These are phyloP conservation scores for Penicillium corylophilum DNA, from an alignment of 2,329 filamentous ascomycete genomes.

Conservation along the genomic window DNA sequence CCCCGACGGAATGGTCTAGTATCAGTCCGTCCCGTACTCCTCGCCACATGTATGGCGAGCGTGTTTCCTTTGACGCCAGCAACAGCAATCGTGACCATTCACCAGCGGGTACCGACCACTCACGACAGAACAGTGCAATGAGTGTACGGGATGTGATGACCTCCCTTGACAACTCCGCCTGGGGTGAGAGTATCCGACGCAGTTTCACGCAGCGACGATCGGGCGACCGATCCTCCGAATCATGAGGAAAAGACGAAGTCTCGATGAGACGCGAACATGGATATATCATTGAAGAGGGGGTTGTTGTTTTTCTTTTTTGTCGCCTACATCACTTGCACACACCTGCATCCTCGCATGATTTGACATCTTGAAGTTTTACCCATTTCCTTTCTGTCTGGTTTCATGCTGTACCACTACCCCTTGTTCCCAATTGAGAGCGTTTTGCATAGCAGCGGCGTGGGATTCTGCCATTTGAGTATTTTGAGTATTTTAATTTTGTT, in stretches of 20 bases:
- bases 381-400: conserved; percentile 8
- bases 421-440: conserved; percentile 13
- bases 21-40: conserved; percentile 52
- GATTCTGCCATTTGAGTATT: conserved; percentile 1
- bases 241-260: background rate
- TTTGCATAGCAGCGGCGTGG: conserved; percentile 27
- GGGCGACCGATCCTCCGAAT: conserved; percentile 20
- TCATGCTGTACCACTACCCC: conserved; percentile 20
- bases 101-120: conserved; percentile 38
- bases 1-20: conserved; percentile 50
- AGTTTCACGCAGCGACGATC: conserved; percentile 71
- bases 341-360: conserved; percentile 7
- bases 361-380: conserved; percentile 5
- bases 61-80: conserved; percentile 32
- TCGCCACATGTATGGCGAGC: conserved; percentile 30
- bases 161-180: conserved; percentile 83
- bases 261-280: background rate
- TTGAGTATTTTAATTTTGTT: background rate
- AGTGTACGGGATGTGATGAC: conserved; percentile 76
- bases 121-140: conserved; percentile 66
- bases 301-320: conserved; percentile 2
- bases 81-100: conserved; percentile 21
- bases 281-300: background rate
- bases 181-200: conserved; percentile 87
- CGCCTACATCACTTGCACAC: background rate